These are phyloP conservation scores for Talaromyces sp. DNA, from an alignment of 2,329 filamentous ascomycete species.

Conservation along the genomic window DNA sequence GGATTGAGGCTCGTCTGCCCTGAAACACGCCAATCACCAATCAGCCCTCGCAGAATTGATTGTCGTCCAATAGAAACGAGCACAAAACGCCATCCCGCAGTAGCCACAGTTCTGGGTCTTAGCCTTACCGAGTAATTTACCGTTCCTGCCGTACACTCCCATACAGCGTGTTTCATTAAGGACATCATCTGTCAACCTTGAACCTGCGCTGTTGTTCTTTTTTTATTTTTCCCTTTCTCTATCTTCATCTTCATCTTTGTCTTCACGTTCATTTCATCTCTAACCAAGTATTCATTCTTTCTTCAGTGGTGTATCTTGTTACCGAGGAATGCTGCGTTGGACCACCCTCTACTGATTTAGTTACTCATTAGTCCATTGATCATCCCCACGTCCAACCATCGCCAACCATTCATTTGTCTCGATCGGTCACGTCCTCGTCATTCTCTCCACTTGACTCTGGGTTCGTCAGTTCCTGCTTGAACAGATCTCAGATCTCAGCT, in stretches of 20 bases:
- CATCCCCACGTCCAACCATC: slow-evolving; percentile 3
- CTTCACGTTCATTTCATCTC: background rate
- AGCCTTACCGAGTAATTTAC: slow-evolving; percentile 1
- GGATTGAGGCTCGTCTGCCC: slow-evolving; percentile 1
- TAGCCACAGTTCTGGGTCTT: background rate
- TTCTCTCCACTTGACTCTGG: background rate
- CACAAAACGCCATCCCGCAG: slow-evolving; percentile 2
- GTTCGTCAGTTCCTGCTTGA: background rate
- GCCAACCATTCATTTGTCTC: background rate
- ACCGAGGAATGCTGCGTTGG: background rate
- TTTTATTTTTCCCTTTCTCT: background rate
- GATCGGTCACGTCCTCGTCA: background rate
- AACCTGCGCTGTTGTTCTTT: no score
- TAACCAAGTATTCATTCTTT: background rate
- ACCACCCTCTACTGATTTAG: background rate
- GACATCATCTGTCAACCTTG: no score
- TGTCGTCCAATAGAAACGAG: background rate
- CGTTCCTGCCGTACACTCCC: background rate
- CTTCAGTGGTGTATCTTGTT: background rate
- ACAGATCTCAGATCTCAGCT: background rate
- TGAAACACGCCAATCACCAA: background rate
- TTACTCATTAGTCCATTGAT: background rate
- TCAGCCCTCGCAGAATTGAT: background rate
- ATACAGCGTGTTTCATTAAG: background rate
- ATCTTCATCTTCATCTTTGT: background rate